Evolutionary conservation across 768 basidiomycete genomes (phyloP), one percentile per base, ranked within the genome.

Genomic region (Calocybe indica): DNA sequence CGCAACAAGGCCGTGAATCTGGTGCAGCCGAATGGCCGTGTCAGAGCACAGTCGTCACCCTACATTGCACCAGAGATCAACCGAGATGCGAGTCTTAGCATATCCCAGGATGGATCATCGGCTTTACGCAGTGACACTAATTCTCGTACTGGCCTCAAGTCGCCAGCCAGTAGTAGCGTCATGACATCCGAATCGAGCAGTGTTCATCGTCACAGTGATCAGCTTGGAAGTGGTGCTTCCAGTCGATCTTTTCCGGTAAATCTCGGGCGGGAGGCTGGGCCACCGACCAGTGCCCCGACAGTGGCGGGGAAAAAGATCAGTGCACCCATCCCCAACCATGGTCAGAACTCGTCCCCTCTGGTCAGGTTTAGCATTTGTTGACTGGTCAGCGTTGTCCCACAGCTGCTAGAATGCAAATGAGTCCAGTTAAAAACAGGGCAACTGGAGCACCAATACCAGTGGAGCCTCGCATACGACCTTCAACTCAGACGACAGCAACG

Each of bases 321-420:
- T 54, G 69, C 57, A 12, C 88, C 88, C 6, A 78, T 88, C 14
- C 70, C 80, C 14, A 85, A 92, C 58, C 75, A 79, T 60, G 80
- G 88, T 87, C 51, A 49, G 75, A 62, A 29, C 9, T 14, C 5
- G 8, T n/a, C 34, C 9, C 45, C 43, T 50, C 35, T 44, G 31
- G 40, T 33, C 45, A 30, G 47, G 8, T 39, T 37, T 49, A 29
- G 28, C n/a, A n/a, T 11, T n/a, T 30, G 9, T 45, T 34, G 30
- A 46, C 6, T 48, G 45, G 55, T 44, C 47, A 47, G 47, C 41
- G 48, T 38, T 48, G 34, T 12, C 48, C 34, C 37, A 35, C 46
- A 80, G 89, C 80, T 60, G 85, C 85, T 11, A 85, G 83, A 1
- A 58, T 79, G 56, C 74, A 82, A 48, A 79, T 92, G 78, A 86